A percentile compares a stretch with the other conserved stretches of the same genome.
These are phyloP conservation scores for Hyphodiscus sp. DNA, from an alignment of 2,329 filamentous ascomycete genomes.

Conservation along the genomic window DNA sequence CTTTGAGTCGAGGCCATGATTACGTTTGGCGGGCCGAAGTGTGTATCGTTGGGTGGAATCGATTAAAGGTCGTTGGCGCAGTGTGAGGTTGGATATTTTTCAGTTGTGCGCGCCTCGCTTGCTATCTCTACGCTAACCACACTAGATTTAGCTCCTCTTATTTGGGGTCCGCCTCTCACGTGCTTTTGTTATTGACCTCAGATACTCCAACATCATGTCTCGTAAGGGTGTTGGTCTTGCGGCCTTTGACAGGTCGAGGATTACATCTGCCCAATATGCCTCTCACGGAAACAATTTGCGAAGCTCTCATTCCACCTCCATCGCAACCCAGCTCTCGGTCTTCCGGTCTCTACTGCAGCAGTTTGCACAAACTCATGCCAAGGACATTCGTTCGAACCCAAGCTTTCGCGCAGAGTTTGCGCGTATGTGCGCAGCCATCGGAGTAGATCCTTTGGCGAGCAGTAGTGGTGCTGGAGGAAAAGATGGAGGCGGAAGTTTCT, in stretches of 20 bases:
- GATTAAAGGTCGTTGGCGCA: conserved; percentile 2
- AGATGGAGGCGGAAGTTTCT: conserved; percentile 60
- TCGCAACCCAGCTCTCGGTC: conserved; percentile 89
- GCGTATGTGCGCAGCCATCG: conserved; percentile 96
- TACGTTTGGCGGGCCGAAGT: conserved; percentile 8
- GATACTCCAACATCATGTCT: conserved; percentile 41
- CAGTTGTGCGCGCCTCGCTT: background rate
- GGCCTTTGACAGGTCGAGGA: conserved; percentile 78
- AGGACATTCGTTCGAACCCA: conserved; percentile 93
- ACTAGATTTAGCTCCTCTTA: background rate
- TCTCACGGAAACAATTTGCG: conserved; percentile 85
- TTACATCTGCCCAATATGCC: conserved; percentile 84
- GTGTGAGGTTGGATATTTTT: conserved; percentile 2
- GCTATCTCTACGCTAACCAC: background rate
- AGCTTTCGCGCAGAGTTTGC: conserved; percentile 95
- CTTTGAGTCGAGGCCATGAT: conserved; percentile 60
- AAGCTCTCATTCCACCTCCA: conserved; percentile 72
- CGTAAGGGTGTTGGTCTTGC: conserved; percentile 84
- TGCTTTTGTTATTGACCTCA: background rate
- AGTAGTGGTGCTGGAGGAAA: conserved; percentile 45
- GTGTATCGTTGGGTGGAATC: background rate
- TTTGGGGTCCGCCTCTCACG: background rate
- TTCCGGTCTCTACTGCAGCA: conserved; percentile 94
- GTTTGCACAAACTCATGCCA: conserved; percentile 89
- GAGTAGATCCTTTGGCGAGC: conserved; percentile 86